Percentiles rank a stretch among this genome's conserved stretches.
These are phyloP conservation scores for Ceriops decandra DNA, from an alignment of 345 rosid species.

Conservation along the genomic window DNA sequence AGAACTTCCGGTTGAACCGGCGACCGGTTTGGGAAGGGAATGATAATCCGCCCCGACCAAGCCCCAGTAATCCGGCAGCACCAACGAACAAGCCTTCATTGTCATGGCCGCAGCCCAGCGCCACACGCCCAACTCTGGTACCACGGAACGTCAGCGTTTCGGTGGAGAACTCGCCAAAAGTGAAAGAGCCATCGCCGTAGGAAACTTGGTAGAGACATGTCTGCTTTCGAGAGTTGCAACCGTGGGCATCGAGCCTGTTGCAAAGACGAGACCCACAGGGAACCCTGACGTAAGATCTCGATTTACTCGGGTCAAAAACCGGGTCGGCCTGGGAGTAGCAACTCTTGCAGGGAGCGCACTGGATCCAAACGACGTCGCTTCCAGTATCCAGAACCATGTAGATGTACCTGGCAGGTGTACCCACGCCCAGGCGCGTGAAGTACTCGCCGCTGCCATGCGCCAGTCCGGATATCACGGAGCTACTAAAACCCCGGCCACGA, in stretches of 20 bases:
- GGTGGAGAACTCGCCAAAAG: slow-evolving; percentile 78
- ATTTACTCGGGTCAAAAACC: slow-evolving; percentile 68
- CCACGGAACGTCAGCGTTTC: slow-evolving; percentile 81
- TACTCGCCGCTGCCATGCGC: slow-evolving; percentile 96
- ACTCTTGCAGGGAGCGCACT: slow-evolving; percentile 82
- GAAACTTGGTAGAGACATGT: slow-evolving; percentile 81
- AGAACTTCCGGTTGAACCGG: slow-evolving; percentile 72
- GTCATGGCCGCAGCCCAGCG: slow-evolving; percentile 89
- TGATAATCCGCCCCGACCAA: slow-evolving; percentile 78
- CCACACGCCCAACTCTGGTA: slow-evolving; percentile 57
- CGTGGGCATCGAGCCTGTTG: slow-evolving; percentile 20
- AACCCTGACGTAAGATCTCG: slow-evolving; percentile 52
- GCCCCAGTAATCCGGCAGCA: slow-evolving; percentile 89
- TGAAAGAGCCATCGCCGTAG: slow-evolving; percentile 92
- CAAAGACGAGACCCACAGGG: slow-evolving; percentile 51
- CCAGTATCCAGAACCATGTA: slow-evolving; percentile 94
- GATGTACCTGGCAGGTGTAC: slow-evolving; percentile 73
- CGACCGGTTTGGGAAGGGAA: slow-evolving; percentile 79
- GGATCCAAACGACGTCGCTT: slow-evolving; percentile 93
- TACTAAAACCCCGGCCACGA: slow-evolving; percentile 21
- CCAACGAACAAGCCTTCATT: slow-evolving; percentile 91
- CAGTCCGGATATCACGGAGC: slow-evolving; percentile 69
- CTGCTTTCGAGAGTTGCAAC: slow-evolving; percentile 40
- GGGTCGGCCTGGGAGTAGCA: slow-evolving; percentile 91
- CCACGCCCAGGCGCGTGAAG: slow-evolving; percentile 92